Evolutionary conservation across 202 grass and related monocot genomes (phyloP).

Genomic region (Schoenoplectus triqueter): DNA sequence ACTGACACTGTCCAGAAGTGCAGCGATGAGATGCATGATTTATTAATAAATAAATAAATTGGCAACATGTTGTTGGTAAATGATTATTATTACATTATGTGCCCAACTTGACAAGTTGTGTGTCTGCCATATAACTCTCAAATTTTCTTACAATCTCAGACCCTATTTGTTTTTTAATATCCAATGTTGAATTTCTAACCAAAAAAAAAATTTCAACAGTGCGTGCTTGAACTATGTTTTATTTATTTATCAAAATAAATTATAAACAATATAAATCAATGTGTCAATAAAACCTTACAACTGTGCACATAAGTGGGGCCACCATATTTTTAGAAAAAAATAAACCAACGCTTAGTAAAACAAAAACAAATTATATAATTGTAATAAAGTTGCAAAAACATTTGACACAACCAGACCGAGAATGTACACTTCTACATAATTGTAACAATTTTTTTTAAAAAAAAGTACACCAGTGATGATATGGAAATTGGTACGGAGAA

Average conservation of each 20-base stretch:
- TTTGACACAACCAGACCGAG: neutral
- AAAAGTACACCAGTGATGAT: neutral
- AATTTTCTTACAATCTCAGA: neutral
- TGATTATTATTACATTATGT: neutral
- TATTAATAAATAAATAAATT: neutral
- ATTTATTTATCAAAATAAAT: neutral
- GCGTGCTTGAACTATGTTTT: neutral
- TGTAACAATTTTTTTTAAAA: neutral
- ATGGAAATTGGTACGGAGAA: neutral
- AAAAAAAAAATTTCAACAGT: neutral
- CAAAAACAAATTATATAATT: too few species aligned
- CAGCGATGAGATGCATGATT: neutral
- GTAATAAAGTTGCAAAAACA: neutral
- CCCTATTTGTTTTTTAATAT: neutral
- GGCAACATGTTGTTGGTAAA: constrained; percentile 1
- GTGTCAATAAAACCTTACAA: too few species aligned
- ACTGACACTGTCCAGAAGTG: neutral
- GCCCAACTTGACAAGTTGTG: neutral
- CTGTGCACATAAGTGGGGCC: too few species aligned
- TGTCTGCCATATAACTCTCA: neutral
- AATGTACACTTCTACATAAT: neutral
- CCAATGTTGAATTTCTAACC: neutral
- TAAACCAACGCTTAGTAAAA: too few species aligned
- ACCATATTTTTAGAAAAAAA: too few species aligned
- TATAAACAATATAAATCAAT: too few species aligned